phyloP scores from a whole-genome alignment of 352 stramenopile species.

The Globisporangium emineosum region DNA sequence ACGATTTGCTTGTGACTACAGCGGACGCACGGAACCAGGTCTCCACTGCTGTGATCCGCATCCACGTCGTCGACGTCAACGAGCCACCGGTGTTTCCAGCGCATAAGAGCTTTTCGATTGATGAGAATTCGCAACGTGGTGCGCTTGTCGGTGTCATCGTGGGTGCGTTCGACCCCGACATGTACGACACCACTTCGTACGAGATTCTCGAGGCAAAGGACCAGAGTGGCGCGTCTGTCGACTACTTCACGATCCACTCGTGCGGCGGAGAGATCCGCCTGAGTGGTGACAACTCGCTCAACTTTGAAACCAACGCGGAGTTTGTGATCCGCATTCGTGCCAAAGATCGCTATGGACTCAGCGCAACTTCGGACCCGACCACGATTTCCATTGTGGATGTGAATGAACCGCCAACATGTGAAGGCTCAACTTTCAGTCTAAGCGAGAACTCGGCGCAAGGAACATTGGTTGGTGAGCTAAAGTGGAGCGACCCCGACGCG shows the following conservation, averaged over 20 bases:
- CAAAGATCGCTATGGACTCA: conserved; percentile 42
- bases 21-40: background rate
- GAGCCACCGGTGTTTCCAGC: conserved; percentile 38
- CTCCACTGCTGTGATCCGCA: conserved; percentile 22
- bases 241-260: conserved; percentile 52
- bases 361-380: conserved; percentile 17
- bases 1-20: conserved; percentile 8
- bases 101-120: conserved; percentile 28
- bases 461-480: conserved; percentile 24
- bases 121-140: conserved; percentile 36
- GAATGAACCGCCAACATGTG: conserved; percentile 28
- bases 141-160: conserved; percentile 29
- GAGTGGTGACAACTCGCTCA: conserved; percentile 22
- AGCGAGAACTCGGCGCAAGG: conserved; percentile 30
- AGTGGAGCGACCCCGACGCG: conserved; percentile 43
- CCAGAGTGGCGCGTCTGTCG: conserved; percentile 25
- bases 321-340: conserved; percentile 38
- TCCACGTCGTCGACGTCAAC: conserved; percentile 47
- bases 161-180: conserved; percentile 42
- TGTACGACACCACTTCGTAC: conserved; percentile 44
- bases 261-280: conserved; percentile 54
- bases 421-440: conserved; percentile 3
- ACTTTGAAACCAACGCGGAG: conserved; percentile 31
- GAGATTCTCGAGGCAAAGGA: conserved; percentile 29
- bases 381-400: conserved; percentile 26